Conservation (phyloP, 257 asterid species). For the Plantago ovata region DNA sequence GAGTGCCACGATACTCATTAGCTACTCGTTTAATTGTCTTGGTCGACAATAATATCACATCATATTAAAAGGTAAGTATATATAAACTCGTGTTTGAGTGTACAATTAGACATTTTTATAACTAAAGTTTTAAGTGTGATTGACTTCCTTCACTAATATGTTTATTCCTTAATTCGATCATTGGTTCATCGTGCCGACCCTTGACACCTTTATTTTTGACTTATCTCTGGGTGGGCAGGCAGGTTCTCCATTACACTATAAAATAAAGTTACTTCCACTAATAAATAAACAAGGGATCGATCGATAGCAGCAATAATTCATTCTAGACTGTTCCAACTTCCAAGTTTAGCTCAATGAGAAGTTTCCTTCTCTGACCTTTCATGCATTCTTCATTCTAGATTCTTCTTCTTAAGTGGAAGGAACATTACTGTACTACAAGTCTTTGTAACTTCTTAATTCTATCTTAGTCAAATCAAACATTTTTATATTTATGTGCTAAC, state of each 20-base stretch:
- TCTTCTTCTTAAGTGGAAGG: slow-evolving; percentile 28
- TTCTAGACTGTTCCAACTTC: background rate
- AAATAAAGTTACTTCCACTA: background rate
- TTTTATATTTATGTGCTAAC: too few species aligned
- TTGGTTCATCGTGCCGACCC: slow-evolving; percentile 19
- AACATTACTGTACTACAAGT: too few species aligned
- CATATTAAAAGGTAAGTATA: background rate
- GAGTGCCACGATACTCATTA: slow-evolving; percentile 19
- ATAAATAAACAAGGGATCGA: too few species aligned
- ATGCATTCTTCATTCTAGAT: slow-evolving; percentile 19
- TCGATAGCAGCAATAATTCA: slow-evolving; percentile 18
- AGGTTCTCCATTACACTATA: background rate
- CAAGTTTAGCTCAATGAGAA: background rate
- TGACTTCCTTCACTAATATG: slow-evolving; percentile 15
- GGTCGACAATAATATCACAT: background rate
- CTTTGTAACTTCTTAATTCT: too few species aligned
- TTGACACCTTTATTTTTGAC: slow-evolving; percentile 1
- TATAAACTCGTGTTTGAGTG: slow-evolving; percentile 11
- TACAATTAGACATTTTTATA: background rate
- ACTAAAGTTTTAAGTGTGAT: slow-evolving; percentile 10
- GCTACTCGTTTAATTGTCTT: background rate
- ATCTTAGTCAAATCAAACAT: too few species aligned
- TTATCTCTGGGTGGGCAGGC: background rate
- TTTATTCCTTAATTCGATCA: background rate
- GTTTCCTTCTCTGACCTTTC: too few species aligned